Evolutionary conservation across 768 basidiomycete species (phyloP), one percentile per base, ranked within the genome.

Genomic region (Asterophora parasitica): DNA sequence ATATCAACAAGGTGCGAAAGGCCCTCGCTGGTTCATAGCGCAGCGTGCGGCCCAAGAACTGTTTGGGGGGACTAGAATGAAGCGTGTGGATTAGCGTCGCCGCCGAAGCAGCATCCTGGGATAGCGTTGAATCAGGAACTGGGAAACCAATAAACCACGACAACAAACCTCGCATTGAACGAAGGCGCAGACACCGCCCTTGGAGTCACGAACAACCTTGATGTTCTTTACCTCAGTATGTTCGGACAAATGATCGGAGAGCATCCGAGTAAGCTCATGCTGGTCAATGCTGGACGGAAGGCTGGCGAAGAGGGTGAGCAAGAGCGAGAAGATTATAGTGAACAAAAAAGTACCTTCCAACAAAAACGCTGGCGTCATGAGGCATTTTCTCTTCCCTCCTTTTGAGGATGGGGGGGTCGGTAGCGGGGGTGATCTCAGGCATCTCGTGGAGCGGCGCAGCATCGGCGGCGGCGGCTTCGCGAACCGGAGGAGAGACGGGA

Each of bases 321-420:
- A 20, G 20, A 35, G 46, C 16, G 17, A 20, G 50, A 7, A 28
- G 17, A 32, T 7, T n/a, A 16, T 7, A 12, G 16, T 44, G n/a
- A 37, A 28, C 46, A 49, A 33, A 19, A 44, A 55, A 61, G 4
- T 58, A 87, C 88, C 88, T 89, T 63, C 90, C 89, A 50, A 91
- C 83, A 63, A 92, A 92, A 57, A 92, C 76, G 58, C 86, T 89
- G 33, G 87, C 81, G 54, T 90, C 83, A 61, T 88, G 85, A 46
- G 79, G 75, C 60, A 77, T 70, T 58, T 72, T 79, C 37, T 81
- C 69, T 26, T 68, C 70, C 52, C 59, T 73, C 55, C 60, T 64
- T 43, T 58, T 59, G 38, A 48, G 46, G 30, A 47, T 44, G 27
- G 57, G 6, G 23, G 23, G 40, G 48, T 65, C 62, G 19, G 57